A percentile compares a stretch with the other conserved stretches of the same genome.
Conservation (phyloP, 106 monocot genomes). For the Acorus calamus region DNA sequence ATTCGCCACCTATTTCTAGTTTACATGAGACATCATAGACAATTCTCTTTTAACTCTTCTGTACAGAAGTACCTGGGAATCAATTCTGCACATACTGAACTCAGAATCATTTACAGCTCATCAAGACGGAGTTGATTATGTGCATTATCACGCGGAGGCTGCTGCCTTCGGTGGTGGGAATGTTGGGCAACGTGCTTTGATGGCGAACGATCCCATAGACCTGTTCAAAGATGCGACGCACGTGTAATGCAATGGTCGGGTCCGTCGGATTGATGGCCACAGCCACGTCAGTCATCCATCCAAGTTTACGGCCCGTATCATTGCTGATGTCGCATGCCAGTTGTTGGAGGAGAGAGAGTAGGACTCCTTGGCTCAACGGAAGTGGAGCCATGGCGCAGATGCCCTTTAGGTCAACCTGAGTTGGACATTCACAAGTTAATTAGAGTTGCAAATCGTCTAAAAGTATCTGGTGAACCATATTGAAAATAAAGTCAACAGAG, state of each 20-base stretch:
- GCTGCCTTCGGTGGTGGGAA: constrained; percentile 13
- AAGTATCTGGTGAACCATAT: too few relatives aligned
- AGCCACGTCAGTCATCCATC: constrained; percentile 25
- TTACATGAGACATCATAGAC: too few relatives aligned
- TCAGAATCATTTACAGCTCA: constrained; percentile 8
- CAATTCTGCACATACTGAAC: too few relatives aligned
- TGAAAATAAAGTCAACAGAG: too few relatives aligned
- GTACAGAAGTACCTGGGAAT: too few relatives aligned
- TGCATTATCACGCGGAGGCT: constrained; percentile 27
- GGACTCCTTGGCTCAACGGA: constrained; percentile 24
- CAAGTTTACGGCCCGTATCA: constrained; percentile 15
- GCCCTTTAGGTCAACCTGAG: constrained; percentile 20
- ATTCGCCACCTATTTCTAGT: too few relatives aligned
- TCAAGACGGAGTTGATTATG: constrained; percentile 25
- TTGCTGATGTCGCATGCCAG: constrained; percentile 25
- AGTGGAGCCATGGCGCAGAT: constrained; percentile 17
- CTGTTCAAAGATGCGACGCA: constrained; percentile 23
- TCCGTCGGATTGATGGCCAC: constrained; percentile 12
- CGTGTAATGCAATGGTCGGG: constrained; percentile 16
- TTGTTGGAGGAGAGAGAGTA: constrained; percentile 26
- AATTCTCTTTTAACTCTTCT: too few relatives aligned
- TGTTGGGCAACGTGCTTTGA: constrained; percentile 16
- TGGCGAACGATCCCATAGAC: constrained; percentile 21
- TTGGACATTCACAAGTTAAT: too few relatives aligned
- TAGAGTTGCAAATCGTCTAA: too few relatives aligned